These are phyloP conservation scores for Vitis hybrid DNA, from an alignment of 177 flowering plant species.

Conservation along the genomic window DNA sequence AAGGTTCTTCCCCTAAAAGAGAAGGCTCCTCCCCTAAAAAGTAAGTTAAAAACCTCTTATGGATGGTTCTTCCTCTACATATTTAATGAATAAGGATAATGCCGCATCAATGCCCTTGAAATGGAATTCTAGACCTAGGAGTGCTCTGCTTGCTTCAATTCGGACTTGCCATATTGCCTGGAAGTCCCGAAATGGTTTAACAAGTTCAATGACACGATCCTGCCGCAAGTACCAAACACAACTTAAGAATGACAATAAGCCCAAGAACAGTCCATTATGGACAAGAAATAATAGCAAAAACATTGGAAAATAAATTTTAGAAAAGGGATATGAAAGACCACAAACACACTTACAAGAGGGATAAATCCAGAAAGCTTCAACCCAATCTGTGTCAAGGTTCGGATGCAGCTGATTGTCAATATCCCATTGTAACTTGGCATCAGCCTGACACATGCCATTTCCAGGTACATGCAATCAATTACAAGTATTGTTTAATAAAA, in stretches of 20 bases:
- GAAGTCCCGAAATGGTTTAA: conserved; percentile 62
- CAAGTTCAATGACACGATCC: conserved; percentile 69
- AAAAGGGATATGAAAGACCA: too few relatives aligned
- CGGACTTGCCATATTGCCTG: conserved; percentile 78
- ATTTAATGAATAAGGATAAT: conserved; percentile 55
- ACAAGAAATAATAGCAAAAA: background rate
- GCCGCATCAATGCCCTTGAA: conserved; percentile 74
- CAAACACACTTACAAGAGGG: conserved; percentile 57
- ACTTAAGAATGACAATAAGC: background rate
- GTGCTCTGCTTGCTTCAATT: conserved; percentile 81
- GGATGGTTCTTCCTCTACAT: conserved; percentile 67
- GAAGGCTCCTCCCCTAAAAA: background rate
- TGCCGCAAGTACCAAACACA: conserved; percentile 26
- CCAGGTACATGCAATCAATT: conserved; percentile 10
- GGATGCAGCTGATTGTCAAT: conserved; percentile 86
- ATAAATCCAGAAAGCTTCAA: conserved; percentile 70
- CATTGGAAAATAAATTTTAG: too few relatives aligned
- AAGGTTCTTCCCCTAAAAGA: background rate
- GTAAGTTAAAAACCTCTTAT: conserved; percentile 58
- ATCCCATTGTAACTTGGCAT: conserved; percentile 98
- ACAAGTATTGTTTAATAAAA: conserved; percentile 3
- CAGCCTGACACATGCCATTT: conserved; percentile 47
- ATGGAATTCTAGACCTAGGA: conserved; percentile 82
- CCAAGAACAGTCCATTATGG: background rate
- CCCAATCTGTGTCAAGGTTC: conserved; percentile 78